Evolutionary conservation across 1,284 basidiomycete genomes (phyloP).

Genomic region (Flammula alnicola): DNA sequence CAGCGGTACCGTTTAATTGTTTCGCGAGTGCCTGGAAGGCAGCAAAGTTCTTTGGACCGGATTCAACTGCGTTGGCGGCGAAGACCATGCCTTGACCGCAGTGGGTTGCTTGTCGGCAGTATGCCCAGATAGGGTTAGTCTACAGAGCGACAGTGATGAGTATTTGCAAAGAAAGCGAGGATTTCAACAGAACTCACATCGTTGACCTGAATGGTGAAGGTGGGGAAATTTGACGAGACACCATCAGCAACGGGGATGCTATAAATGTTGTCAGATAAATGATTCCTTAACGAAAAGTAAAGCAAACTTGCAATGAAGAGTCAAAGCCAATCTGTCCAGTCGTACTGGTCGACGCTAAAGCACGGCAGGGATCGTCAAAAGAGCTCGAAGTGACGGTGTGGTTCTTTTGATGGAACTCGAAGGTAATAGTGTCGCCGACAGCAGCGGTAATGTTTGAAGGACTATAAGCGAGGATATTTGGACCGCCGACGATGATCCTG

Average conservation of each 20-base stretch:
- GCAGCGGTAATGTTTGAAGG: slow-evolving; percentile 61
- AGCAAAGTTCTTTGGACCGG: slow-evolving; percentile 56
- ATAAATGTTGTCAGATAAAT: slow-evolving; percentile 11
- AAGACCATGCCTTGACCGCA: slow-evolving; percentile 72
- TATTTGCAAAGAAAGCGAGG: slow-evolving; percentile 4
- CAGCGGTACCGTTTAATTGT: slow-evolving; percentile 43
- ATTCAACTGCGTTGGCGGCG: slow-evolving; percentile 59
- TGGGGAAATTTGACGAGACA: slow-evolving; percentile 50
- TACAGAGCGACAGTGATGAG: no score
- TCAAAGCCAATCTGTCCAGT: slow-evolving; percentile 60
- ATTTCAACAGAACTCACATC: slow-evolving; percentile 39
- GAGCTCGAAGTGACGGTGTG: slow-evolving; percentile 60
- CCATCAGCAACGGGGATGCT: slow-evolving; percentile 54
- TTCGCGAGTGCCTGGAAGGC: slow-evolving; percentile 58
- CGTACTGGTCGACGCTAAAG: slow-evolving; percentile 50
- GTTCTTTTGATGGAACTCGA: slow-evolving; percentile 59
- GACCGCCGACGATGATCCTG: slow-evolving; percentile 54
- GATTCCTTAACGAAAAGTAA: background rate
- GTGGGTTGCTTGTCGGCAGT: slow-evolving; percentile 54
- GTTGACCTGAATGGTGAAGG: slow-evolving; percentile 59
- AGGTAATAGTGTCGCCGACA: slow-evolving; percentile 63
- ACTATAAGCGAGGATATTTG: slow-evolving; percentile 48
- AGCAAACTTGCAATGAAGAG: slow-evolving; percentile 57
- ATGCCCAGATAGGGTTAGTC: slow-evolving; percentile 54
- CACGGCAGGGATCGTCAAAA: slow-evolving; percentile 58